Conservation (phyloP, 192 early-diverging fungal species). For the Entophlyctis helioformis region DNA sequence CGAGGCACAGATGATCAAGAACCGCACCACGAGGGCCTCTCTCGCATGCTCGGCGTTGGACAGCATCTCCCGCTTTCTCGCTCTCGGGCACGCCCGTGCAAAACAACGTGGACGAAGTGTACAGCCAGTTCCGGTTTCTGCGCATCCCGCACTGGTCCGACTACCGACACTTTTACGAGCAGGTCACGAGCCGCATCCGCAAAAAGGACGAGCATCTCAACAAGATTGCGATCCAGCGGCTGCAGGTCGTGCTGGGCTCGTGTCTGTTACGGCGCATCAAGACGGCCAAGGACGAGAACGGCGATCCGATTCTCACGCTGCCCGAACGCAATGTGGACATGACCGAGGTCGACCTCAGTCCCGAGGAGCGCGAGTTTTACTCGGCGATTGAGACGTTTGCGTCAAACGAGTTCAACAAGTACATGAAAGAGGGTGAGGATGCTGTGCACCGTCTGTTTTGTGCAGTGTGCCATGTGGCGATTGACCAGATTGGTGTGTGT, state of each 20-base stretch:
- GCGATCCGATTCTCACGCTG: conserved; percentile 40
- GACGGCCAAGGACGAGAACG: conserved; percentile 24
- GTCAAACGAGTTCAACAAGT: conserved; percentile 24
- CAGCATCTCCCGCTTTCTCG: conserved; percentile 24
- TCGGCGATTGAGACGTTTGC: too few species aligned
- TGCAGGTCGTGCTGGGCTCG: conserved; percentile 41
- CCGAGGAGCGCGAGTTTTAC: too few species aligned
- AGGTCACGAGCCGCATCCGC: conserved; percentile 32
- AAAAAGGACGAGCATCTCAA: conserved; percentile 4
- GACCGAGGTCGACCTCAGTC: conserved; percentile 4
- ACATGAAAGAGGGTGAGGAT: conserved; percentile 18
- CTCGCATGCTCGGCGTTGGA: conserved; percentile 11
- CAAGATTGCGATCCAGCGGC: conserved; percentile 29
- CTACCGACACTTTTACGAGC: conserved; percentile 19
- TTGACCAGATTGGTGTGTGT: background rate
- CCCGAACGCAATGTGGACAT: conserved; percentile 16
- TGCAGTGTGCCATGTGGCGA: too few species aligned
- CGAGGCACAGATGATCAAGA: conserved; percentile 35
- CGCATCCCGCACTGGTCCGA: conserved; percentile 4
- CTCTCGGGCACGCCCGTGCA: conserved; percentile 30
- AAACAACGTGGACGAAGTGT: conserved; percentile 29
- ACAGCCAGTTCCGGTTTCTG: conserved; percentile 21
- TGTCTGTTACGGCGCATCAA: background rate
- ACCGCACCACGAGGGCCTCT: conserved; percentile 18
- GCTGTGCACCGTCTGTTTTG: conserved; percentile 1